These are phyloP conservation scores for Boletus barrowsii DNA, from an alignment of 768 basidiomycete species.

Conservation along the genomic window DNA sequence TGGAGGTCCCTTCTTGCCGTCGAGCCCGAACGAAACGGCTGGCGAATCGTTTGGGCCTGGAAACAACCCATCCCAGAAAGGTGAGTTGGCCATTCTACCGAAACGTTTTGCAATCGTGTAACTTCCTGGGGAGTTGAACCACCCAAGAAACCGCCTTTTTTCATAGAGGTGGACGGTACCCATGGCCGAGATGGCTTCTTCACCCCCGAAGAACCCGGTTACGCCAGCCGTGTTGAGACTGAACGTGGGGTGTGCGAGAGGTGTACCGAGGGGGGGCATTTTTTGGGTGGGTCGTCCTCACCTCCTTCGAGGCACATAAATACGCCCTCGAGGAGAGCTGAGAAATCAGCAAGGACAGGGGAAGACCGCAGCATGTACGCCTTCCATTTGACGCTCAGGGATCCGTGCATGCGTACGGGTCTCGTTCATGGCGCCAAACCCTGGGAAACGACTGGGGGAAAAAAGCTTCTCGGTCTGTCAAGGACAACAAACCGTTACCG, in stretches of 20 bases:
- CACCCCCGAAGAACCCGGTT: constrained; percentile 36
- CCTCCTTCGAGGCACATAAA: no score
- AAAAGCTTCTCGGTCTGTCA: no score
- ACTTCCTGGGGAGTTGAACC: constrained; percentile 37
- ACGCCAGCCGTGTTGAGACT: constrained; percentile 30
- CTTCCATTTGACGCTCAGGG: no score
- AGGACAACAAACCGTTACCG: no score
- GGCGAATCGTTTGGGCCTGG: constrained; percentile 29
- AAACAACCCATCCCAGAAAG: constrained; percentile 33
- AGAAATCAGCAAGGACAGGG: no score
- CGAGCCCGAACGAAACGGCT: constrained; percentile 26
- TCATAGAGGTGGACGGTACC: constrained; percentile 29
- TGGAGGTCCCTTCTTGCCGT: constrained; percentile 26
- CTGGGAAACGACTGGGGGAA: no score
- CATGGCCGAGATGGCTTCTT: constrained; percentile 38
- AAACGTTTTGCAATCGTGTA: constrained; percentile 32
- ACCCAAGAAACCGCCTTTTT: constrained; percentile 34
- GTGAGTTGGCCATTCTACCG: constrained; percentile 28
- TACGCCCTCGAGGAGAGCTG: no score
- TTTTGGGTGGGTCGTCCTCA: background rate
- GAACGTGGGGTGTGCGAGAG: constrained; percentile 12
- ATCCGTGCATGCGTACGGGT: no score
- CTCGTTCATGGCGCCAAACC: no score
- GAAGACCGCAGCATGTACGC: no score
- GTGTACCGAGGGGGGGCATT: constrained; percentile 12